phyloP scores from a whole-genome alignment of 148 eudicot genomes.

The Agrostemma githago region DNA sequence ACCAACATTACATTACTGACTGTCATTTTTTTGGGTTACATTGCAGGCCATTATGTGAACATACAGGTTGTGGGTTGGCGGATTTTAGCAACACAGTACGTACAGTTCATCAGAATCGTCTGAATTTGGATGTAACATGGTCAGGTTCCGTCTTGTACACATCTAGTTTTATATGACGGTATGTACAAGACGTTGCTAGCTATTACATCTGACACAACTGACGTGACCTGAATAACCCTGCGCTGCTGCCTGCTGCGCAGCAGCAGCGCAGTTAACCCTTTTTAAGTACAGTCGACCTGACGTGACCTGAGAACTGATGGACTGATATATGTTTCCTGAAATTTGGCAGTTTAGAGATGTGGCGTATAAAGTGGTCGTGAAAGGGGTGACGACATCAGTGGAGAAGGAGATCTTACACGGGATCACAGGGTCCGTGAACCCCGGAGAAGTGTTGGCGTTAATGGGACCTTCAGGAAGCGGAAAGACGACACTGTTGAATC shows the following conservation, averaged over 20 bases:
- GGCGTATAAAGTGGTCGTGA: conserved; percentile 60
- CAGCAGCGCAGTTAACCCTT: no score
- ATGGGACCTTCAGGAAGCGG: conserved; percentile 99
- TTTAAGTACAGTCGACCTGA: neutral
- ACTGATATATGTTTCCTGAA: neutral
- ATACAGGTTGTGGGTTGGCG: conserved; percentile 43
- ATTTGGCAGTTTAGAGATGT: conserved; percentile 76
- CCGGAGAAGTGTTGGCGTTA: conserved; percentile 87
- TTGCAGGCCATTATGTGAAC: conserved; percentile 31
- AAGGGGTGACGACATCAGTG: conserved; percentile 52
- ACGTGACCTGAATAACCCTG: neutral
- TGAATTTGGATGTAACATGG: conserved; percentile 45
- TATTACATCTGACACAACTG: neutral
- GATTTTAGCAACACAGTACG: conserved; percentile 39
- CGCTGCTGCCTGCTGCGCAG: no score
- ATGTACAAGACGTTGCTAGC: conserved; percentile 48
- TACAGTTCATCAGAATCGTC: conserved; percentile 37
- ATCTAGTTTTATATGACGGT: conserved; percentile 44
- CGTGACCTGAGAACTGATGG: conserved; percentile 8
- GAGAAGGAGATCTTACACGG: conserved; percentile 77
- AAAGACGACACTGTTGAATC: conserved; percentile 77
- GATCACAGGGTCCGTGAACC: conserved; percentile 75
- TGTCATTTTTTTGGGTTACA: neutral
- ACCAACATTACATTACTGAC: neutral
- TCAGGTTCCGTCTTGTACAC: conserved; percentile 85